A percentile compares a stretch with the other conserved stretches of the same genome.
These are phyloP conservation scores for Cucumis cinereus DNA, from an alignment of 306 rosid genomes.

Conservation along the genomic window DNA sequence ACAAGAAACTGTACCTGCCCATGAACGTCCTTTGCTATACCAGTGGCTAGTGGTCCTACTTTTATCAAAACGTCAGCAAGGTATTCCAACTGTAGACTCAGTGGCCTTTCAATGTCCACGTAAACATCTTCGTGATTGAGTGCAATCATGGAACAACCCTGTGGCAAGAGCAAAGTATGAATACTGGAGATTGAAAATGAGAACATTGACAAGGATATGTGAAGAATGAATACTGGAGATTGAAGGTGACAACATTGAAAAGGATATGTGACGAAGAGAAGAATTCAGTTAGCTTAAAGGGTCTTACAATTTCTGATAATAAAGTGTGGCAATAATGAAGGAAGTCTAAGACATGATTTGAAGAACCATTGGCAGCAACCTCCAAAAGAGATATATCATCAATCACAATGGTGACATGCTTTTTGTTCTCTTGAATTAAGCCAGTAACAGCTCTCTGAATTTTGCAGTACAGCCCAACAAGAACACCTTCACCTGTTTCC, in stretches of 20 bases:
- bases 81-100: conserved; percentile 68
- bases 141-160: conserved; percentile 68
- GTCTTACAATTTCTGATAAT: conserved; percentile 64
- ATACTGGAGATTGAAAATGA: neutral
- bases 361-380: conserved; percentile 71
- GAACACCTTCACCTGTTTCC: conserved; percentile 26
- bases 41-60: conserved; percentile 82
- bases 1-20: conserved; percentile 61
- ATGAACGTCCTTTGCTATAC: conserved; percentile 91
- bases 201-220: neutral
- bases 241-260: neutral
- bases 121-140: conserved; percentile 74
- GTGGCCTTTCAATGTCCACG: conserved; percentile 41
- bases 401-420: conserved; percentile 40
- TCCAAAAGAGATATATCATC: conserved; percentile 77
- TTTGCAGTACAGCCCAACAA: conserved; percentile 53
- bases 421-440: conserved; percentile 35
- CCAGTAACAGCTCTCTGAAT: conserved; percentile 35
- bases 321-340: conserved; percentile 75
- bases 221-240: neutral
- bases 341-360: conserved; percentile 68
- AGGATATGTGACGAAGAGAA: conserved; percentile 1
- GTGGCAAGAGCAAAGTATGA: conserved; percentile 4
- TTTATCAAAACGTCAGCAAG: conserved; percentile 67
- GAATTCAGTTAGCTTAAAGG: neutral